phyloP scores from a whole-genome alignment of 441 rosid genomes.

The Viola pubescens region DNA sequence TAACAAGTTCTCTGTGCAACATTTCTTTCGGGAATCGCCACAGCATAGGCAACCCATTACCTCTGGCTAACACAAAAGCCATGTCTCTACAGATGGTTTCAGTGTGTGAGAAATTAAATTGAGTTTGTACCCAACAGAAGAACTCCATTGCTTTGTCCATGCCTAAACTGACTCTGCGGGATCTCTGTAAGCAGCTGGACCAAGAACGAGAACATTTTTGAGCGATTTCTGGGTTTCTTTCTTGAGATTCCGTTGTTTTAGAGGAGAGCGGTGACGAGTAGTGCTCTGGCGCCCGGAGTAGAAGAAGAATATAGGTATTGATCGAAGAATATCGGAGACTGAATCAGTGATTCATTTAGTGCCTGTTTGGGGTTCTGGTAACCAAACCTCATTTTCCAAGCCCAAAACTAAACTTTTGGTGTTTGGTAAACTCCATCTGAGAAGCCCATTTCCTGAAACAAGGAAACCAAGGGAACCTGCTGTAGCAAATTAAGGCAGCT shows the following conservation, averaged over 20 bases:
- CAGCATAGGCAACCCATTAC: slow-evolving; percentile 36
- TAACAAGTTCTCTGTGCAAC: slow-evolving; percentile 35
- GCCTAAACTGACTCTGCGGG: slow-evolving; percentile 43
- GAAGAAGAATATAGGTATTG: slow-evolving; percentile 68
- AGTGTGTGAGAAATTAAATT: slow-evolving; percentile 37
- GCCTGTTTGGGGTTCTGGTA: no score
- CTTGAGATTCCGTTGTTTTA: slow-evolving; percentile 51
- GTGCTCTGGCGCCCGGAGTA: slow-evolving; percentile 64
- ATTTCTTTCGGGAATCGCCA: slow-evolving; percentile 62
- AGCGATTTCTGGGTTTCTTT: slow-evolving; percentile 33
- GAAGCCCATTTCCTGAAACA: no score
- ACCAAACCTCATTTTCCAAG: no score
- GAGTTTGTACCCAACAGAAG: slow-evolving; percentile 51
- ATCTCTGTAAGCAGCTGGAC: slow-evolving; percentile 72
- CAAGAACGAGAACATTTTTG: slow-evolving; percentile 41
- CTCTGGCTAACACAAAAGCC: slow-evolving; percentile 58
- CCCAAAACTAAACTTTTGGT: no score
- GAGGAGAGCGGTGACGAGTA: slow-evolving; percentile 69
- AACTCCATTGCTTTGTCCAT: slow-evolving; percentile 54
- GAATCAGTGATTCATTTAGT: slow-evolving; percentile 28
- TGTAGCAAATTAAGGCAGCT: no score
- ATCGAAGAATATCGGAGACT: slow-evolving; percentile 52
- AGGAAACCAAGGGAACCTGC: no score
- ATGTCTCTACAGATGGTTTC: slow-evolving; percentile 69
- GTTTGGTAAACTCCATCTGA: no score